phyloP scores from a whole-genome alignment of 108 stramenopile genomes.

The Nitzschia sp. region DNA sequence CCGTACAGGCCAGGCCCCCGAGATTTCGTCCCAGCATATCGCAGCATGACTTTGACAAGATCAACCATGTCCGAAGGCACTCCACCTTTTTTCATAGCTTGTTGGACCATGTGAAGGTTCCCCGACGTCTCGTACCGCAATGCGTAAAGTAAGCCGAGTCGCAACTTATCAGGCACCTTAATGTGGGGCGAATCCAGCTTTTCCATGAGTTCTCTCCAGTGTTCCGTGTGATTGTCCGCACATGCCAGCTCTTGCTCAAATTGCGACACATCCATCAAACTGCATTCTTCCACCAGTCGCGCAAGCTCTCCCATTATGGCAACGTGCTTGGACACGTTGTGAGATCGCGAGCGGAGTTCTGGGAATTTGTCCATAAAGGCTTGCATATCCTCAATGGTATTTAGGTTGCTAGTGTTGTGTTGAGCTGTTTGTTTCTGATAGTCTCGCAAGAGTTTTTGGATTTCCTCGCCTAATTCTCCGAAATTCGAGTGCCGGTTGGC shows the following conservation, averaged over 20 bases:
- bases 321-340: constrained; percentile 95
- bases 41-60: constrained; percentile 90
- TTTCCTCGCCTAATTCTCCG: constrained; percentile 95
- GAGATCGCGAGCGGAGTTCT: constrained; percentile 81
- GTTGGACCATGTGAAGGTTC: constrained; percentile 80
- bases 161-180: constrained; percentile 94
- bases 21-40: constrained; percentile 81
- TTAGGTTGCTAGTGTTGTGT: constrained; percentile 78
- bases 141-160: constrained; percentile 95
- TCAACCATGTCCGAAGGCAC: constrained; percentile 89
- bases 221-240: constrained; percentile 87
- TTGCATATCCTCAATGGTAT: constrained; percentile 98
- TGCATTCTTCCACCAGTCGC: constrained; percentile 89
- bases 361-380: constrained; percentile 97
- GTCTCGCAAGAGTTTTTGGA: constrained; percentile 91
- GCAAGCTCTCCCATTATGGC: constrained; percentile 97
- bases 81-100: constrained; percentile 87
- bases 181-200: constrained; percentile 77
- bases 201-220: constrained; percentile 87
- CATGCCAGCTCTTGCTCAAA: constrained; percentile 99
- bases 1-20: constrained; percentile 94
- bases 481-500: constrained; percentile 94
- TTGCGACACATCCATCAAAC: constrained; percentile 96
- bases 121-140: constrained; percentile 92
- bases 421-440: constrained; percentile 90